phyloP scores from a whole-genome alignment of 2,329 filamentous ascomycete species.

The Dothideomycetes sp. region DNA sequence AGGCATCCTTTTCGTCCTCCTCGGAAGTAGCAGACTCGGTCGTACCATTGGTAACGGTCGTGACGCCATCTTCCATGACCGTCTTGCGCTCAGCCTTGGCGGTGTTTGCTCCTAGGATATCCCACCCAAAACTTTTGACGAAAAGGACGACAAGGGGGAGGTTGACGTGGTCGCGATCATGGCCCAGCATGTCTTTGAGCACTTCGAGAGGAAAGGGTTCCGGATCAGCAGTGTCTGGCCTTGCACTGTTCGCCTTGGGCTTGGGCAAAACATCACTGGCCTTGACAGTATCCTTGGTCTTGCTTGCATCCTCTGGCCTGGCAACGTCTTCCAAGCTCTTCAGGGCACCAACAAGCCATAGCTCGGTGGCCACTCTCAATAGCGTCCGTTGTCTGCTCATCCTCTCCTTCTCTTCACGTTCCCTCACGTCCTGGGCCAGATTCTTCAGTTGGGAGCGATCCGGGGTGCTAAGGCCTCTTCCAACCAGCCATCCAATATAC shows the following conservation, averaged over 20 bases:
- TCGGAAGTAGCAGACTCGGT: slow-evolving; percentile 42
- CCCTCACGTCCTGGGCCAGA: slow-evolving; percentile 68
- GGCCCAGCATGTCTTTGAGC: slow-evolving; percentile 88
- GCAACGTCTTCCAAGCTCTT: slow-evolving; percentile 65
- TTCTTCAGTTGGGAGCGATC: slow-evolving; percentile 76
- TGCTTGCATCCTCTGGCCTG: slow-evolving; percentile 52
- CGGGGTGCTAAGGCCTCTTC: slow-evolving; percentile 80
- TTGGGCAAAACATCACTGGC: slow-evolving; percentile 49
- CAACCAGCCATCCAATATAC: slow-evolving; percentile 84
- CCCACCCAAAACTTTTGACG: slow-evolving; percentile 93
- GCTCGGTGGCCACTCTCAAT: slow-evolving; percentile 80
- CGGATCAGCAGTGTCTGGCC: slow-evolving; percentile 52
- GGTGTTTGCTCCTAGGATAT: slow-evolving; percentile 72
- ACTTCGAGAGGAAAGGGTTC: slow-evolving; percentile 96
- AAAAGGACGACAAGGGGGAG: slow-evolving; percentile 87
- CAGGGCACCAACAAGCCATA: slow-evolving; percentile 87
- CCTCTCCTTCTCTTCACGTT: slow-evolving; percentile 93
- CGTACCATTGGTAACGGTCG: slow-evolving; percentile 39
- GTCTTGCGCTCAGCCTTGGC: slow-evolving; percentile 66
- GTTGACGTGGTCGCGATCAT: slow-evolving; percentile 87
- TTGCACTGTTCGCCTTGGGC: slow-evolving; percentile 44
- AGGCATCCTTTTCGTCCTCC: slow-evolving; percentile 35
- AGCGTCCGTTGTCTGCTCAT: slow-evolving; percentile 75
- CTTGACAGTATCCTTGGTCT: slow-evolving; percentile 45
- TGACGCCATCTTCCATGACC: slow-evolving; percentile 68